phyloP scores from a whole-genome alignment of 306 rosid genomes.

The Dryas drummondii region DNA sequence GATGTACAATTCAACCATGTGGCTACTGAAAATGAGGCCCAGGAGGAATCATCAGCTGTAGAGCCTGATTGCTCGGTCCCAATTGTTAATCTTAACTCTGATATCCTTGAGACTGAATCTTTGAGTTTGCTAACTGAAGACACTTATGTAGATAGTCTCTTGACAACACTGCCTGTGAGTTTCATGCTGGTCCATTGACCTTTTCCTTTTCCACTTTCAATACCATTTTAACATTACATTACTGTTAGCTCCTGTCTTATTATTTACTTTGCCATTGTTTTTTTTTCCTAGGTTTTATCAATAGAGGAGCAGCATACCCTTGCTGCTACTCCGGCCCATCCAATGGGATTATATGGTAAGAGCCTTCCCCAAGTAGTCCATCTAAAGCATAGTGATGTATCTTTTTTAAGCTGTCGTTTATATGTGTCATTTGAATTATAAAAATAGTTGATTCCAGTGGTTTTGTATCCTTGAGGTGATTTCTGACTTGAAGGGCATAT shows the following conservation, averaged over 20 bases:
- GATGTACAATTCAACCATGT: slow-evolving; percentile 52
- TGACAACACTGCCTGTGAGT: slow-evolving; percentile 81
- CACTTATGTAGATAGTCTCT: slow-evolving; percentile 68
- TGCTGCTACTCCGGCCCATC: slow-evolving; percentile 96
- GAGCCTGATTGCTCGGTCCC: slow-evolving; percentile 59
- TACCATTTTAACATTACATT: neutral
- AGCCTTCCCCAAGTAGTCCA: slow-evolving; percentile 12
- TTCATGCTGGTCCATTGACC: slow-evolving; percentile 8
- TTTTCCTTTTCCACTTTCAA: neutral
- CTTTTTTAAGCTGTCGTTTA: neutral
- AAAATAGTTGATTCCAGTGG: slow-evolving; percentile 8
- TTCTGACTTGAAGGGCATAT: slow-evolving; percentile 33
- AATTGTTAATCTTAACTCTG: slow-evolving; percentile 52
- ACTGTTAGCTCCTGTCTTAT: slow-evolving; percentile 12
- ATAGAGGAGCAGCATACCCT: slow-evolving; percentile 78
- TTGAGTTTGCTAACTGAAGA: slow-evolving; percentile 54
- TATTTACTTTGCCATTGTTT: slow-evolving; percentile 21
- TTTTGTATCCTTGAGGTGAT: slow-evolving; percentile 24
- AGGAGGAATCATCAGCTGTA: slow-evolving; percentile 43
- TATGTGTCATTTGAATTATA: slow-evolving; percentile 16
- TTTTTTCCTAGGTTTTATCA: slow-evolving; percentile 66
- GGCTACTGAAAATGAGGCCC: slow-evolving; percentile 40
- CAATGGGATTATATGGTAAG: slow-evolving; percentile 82
- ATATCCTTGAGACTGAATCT: slow-evolving; percentile 67
- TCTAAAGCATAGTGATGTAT: slow-evolving; percentile 2